Evolutionary conservation across 164 flowering plant genomes (phyloP), one percentile per base, ranked within the genome.

Genomic region (Santalum album): DNA sequence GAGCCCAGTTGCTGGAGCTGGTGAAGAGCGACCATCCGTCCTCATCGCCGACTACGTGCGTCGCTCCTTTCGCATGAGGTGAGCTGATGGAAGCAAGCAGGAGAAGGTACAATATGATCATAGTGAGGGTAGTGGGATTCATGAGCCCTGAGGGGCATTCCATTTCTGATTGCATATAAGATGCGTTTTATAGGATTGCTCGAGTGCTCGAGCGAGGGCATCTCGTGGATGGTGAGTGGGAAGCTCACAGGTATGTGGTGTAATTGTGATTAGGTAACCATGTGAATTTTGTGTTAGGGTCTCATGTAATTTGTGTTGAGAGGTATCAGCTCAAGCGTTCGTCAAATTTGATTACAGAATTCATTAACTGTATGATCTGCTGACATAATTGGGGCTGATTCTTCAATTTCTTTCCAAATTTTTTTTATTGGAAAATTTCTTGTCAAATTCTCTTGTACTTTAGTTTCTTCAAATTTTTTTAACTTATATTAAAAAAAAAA

Each of bases 21-120:
- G 27, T n/a, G 34, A 32, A 40, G n/a, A 26, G 26, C 25, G 51
- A 54, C 68, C 67, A 64, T 53, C 62, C 62, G 10, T 58, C 49
- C 3, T 22, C 26, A 14, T 53, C 62, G 53, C 67, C 67, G 26
- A 64, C 62, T 24, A 54, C 23, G 53, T 64, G 36, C 20, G 58
- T 53, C 17, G 52, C 52, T 42, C 40, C 63, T 23, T 25, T 38
- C 51, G 21, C 52, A 17, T 6, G 19, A 1, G 26, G 36, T 24
- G 38, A 5, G 21, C 27, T 15, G 40, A 48, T 16, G 38, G 39
- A 61, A 26, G 65, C 53, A 25, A 42, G 34, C 2, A 23, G 44
- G 47, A 57, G 1, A 40, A 39, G 42, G 62, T 24, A 35, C 39
- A 39, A 58, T 20, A 38, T 38, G 14, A 38, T 15, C 42, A 38